These are phyloP conservation scores for Pholiota molesta DNA, from an alignment of 768 basidiomycete genomes.

Conservation along the genomic window DNA sequence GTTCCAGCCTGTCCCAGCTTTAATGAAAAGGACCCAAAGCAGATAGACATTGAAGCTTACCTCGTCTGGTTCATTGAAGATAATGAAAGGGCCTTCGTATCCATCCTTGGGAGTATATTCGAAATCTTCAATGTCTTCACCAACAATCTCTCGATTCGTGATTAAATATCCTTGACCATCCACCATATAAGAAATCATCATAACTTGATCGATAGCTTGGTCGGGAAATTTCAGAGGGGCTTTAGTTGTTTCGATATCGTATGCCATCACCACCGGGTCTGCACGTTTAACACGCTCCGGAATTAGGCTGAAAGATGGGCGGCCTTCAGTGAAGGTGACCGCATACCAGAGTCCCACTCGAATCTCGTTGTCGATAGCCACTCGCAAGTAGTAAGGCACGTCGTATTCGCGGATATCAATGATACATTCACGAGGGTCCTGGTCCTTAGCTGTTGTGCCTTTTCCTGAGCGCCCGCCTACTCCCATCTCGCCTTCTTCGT, in stretches of 20 bases:
- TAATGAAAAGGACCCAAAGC: conserved; percentile 2
- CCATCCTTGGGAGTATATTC: conserved; percentile 99
- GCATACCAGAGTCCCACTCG: conserved; percentile 99
- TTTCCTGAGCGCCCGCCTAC: conserved; percentile 37
- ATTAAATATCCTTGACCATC: conserved; percentile 98
- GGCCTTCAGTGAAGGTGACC: conserved; percentile 80
- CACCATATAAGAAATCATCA: conserved; percentile 99
- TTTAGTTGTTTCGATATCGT: conserved; percentile 98
- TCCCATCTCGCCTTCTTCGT: conserved; percentile 51
- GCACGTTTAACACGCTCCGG: conserved; percentile 94
- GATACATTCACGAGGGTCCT: conserved; percentile 89
- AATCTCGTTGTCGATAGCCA: conserved; percentile 98
- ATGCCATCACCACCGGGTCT: conserved; percentile 98
- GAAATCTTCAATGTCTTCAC: conserved; percentile 97
- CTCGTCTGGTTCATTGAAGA: conserved; percentile 95
- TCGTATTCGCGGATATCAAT: conserved; percentile 96
- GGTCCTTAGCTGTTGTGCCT: conserved; percentile 47
- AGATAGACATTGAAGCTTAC: conserved; percentile 40
- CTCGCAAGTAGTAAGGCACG: conserved; percentile 95
- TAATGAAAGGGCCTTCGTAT: conserved; percentile 93
- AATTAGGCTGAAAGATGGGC: conserved; percentile 72
- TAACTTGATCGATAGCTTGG: conserved; percentile 93
- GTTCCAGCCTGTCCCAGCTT: conserved; percentile 62
- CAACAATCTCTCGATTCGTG: conserved; percentile 96
- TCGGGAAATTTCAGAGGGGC: conserved; percentile 99